Evolutionary conservation across 169 alveolate species (phyloP), one percentile per base, ranked within the genome.

Genomic region (Plasmodium relictum): DNA sequence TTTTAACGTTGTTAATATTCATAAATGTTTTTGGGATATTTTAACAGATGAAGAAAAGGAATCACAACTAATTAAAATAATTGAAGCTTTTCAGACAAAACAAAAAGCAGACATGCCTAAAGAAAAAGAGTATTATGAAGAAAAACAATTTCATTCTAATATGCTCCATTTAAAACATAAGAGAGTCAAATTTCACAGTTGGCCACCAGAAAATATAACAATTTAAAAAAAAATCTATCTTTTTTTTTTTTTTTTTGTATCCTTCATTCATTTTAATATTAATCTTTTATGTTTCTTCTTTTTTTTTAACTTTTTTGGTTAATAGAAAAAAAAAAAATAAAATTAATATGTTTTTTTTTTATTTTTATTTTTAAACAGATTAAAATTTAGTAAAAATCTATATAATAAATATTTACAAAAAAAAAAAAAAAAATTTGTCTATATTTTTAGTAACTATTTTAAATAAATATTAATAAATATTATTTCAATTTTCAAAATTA

Each of bases 181-280:
- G 86, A 26, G 96, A 24, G 95, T 95, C 26, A 93, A 86, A 52
- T 89, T 95, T 63, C 95, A 95, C 12, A 76, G 92, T 24, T 95
- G 97, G 97, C 97, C 97, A 1, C 97, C 97, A 1, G 97, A 94
- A 48, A 92, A 95, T 69, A 88, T 95, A 20, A 76, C 93, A 12
- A 95, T 95, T 26, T 94, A 31, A 52, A 59, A 59, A 59, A n/a
- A 31, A n/a, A n/a, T n/a, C n/a, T n/a, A n/a, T n/a, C n/a, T n/a
- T n/a, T n/a, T n/a, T n/a, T n/a, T n/a, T n/a, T n/a, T n/a, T n/a
- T n/a, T n/a, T n/a, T n/a, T n/a, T n/a, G n/a, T n/a, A n/a, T n/a
- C n/a, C n/a, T n/a, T n/a, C n/a, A n/a, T n/a, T n/a, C n/a, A n/a
- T n/a, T n/a, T n/a, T n/a, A n/a, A n/a, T n/a, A n/a, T n/a, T n/a